These are phyloP conservation scores for Xylariaceae sp. DNA, from an alignment of 2,329 filamentous ascomycete genomes.

Conservation along the genomic window DNA sequence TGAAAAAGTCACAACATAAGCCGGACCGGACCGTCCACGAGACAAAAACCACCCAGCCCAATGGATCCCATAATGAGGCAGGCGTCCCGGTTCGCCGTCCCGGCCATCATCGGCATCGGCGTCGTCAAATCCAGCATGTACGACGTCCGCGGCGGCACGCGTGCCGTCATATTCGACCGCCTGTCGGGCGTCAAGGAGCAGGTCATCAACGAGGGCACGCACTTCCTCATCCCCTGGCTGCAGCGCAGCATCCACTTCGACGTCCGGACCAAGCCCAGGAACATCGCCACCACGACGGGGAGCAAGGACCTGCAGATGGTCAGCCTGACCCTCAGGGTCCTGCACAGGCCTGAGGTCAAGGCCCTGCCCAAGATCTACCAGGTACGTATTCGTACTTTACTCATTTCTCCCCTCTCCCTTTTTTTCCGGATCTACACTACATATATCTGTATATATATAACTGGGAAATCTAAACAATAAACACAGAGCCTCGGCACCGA, in stretches of 20 bases:
- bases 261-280: constrained; percentile 93
- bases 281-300: constrained; percentile 94
- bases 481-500: constrained; percentile 87
- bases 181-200: constrained; percentile 85
- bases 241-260: constrained; percentile 94
- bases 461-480: neutral
- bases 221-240: constrained; percentile 93
- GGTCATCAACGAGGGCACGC: constrained; percentile 92
- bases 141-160: constrained; percentile 91
- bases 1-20: too few species aligned
- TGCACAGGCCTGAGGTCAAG: constrained; percentile 91
- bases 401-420: neutral
- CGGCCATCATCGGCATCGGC: constrained; percentile 62
- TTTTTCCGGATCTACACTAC: neutral
- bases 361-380: constrained; percentile 97
- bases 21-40: neutral
- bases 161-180: constrained; percentile 97
- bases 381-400: too few species aligned
- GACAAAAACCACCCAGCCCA: neutral
- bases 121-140: constrained; percentile 78
- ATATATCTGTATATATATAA: too few species aligned
- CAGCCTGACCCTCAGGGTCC: constrained; percentile 89
- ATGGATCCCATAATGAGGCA: constrained; percentile 56
- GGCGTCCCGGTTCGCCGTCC: constrained; percentile 66
- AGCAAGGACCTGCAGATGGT: constrained; percentile 99